Base-by-base conservation (phyloP, 306 rosid genomes). In the Cicer yamashitae region DNA sequence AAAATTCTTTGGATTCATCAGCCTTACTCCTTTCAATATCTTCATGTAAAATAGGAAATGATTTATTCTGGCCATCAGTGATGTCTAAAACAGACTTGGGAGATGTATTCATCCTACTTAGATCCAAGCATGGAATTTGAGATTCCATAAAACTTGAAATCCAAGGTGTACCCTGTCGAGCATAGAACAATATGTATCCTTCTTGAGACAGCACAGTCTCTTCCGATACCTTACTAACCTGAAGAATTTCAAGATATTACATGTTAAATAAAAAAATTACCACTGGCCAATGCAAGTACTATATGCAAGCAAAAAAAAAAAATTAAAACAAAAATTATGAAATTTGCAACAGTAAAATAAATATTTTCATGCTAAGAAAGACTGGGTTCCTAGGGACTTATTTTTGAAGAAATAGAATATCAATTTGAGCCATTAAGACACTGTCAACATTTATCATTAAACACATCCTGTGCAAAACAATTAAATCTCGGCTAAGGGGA, bases 151-250 rank as follows among this genome's bases (percentile, higher is more conserved):
- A 67, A 57, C 79, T 87, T 5, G 87, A 88, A 67, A 86, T 50
- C 99, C 99, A 94, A 1, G 93, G 88, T 67, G 96, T 94, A 10
- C 91, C 93, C 81, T 87, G 81, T 81, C 52, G 87, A 11, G 90
- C 90, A 84, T 94, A 94, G 40, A 92, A 89, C 54, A 94, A 81
- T 72, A 94, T 92, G 82, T 94, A 94, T 10, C 96, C 99, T 77
- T 87, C 85, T 70, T 86, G 90, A 69, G 97, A 89, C 66, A 85
- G 85, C 59, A 90, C 97, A 51, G 17, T 76, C 9, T 87, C 92
- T 67, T 59, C 90, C 0, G 20, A 58, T 8, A 92, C 91, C 74
- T 73, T 66, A 12, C 91, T 85, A 74, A 94, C 99, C 99, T 94
- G 72, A 66, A 86, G 68, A 64, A 52, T 64, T 46, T 18, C 7